Evolutionary conservation across 23 red algal species (phyloP).

Genomic region (Gracilariopsis chorda): DNA sequence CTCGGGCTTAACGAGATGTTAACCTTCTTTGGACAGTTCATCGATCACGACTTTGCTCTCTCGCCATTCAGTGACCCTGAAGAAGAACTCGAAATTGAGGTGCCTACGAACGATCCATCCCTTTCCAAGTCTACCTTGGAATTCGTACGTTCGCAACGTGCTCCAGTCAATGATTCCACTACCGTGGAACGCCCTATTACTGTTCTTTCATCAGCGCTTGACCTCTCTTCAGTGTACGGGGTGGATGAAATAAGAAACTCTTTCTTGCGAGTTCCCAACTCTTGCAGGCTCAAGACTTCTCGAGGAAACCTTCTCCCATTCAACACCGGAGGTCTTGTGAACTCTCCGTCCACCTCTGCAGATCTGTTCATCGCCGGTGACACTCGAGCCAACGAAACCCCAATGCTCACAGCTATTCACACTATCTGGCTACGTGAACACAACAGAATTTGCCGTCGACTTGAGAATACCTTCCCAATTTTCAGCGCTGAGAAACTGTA

Average conservation of each 20-base stretch:
- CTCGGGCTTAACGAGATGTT: constrained; percentile 38
- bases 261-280: neutral
- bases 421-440: constrained; percentile 42
- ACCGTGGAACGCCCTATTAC: constrained; percentile 2
- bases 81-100: constrained; percentile 3
- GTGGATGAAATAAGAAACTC: neutral
- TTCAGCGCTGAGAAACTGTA: neutral
- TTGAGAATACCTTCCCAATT: neutral
- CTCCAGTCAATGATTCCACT: neutral
- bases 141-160: neutral
- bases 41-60: constrained; percentile 41
- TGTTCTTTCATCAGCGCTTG: neutral
- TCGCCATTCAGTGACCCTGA: neutral
- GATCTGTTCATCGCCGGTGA: constrained; percentile 46
- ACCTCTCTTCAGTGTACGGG: neutral
- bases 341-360: neutral
- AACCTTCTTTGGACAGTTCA: constrained; percentile 37
- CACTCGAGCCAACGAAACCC: constrained; percentile 30
- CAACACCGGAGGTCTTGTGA: neutral
- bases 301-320: neutral
- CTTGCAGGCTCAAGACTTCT: neutral
- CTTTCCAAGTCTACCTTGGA: neutral
- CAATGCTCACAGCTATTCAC: constrained; percentile 22
- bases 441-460: neutral
- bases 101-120: constrained; percentile 22